Evolutionary conservation across 75 land plant genomes (phyloP), one percentile per base, ranked within the genome.

Genomic region (Gnetum montanum): DNA sequence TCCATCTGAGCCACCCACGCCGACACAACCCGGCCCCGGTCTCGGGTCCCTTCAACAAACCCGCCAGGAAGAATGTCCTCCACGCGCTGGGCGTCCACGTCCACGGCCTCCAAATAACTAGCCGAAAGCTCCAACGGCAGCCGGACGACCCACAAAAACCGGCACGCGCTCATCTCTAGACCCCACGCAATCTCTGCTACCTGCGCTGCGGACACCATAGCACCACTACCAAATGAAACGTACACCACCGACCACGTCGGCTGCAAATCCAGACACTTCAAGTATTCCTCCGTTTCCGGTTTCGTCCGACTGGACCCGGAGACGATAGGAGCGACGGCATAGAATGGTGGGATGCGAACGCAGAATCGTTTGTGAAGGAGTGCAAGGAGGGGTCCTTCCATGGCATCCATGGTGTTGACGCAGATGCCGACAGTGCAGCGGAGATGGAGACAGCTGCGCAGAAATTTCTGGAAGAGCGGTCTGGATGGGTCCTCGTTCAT

Each of bases 151-250:
- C 84, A 81, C 1, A 81, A 30, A 57, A 81, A 81, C 0, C 66
- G 64, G 3, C n/a, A 43, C n/a, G 57, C 69, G 28, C 76, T 60
- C 1, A 31, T 48, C 35, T 72, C 76, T 22, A 85, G 52, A 8
- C 84, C 89, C 18, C 8, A 31, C 1, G 73, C 78, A 40, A 85
- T 31, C 25, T 65, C 76, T 65, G 34, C 63, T 69, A 77, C 66
- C 33, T 85, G 84, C 11, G 46, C 16, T 3, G 51, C 34, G 18
- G 61, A 65, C 1, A 74, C 59, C 16, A 57, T 55, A 38, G 65
- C 64, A 27, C 64, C 62, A 2, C 75, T 77, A 4, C 89, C 89
- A 29, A 85, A 85, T 8, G 85, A 76, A 3, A 85, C 44, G 59
- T 70, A 85, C 1, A 77, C 56, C 22, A 81, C 78, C 1, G 79